Base-by-base conservation (phyloP, 306 rosid species). In the Notholithocarpus densiflorus region DNA sequence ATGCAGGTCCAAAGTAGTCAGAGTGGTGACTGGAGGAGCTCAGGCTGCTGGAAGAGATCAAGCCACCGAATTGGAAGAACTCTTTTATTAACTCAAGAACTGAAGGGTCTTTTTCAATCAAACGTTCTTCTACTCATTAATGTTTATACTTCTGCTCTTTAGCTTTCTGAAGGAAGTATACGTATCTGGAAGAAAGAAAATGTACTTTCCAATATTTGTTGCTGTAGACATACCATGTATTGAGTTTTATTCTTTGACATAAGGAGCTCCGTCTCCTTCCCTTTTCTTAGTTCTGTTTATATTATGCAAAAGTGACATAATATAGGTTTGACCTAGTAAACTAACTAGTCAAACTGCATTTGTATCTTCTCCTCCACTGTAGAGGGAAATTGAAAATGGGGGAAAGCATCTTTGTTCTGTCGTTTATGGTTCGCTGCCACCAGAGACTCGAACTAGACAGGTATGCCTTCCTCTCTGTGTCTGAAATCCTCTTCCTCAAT, bases 391-490 rank as follows among this genome's bases (percentile, higher is more conserved):
- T 79, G 96, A 93, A 81, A 83, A 56, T 37, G 86, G 77, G 62
- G 89, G 92, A 77, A 85, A 88, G 77, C 98, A 91, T 90, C 96
- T 90, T 73, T 95, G 99, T 79, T 95, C 98, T 2, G 92, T 95
- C 76, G 99, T 95, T 82, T 95, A 95, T 88, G 99, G 99, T 75
- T 92, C 99, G 17, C 87, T 95, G 64, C 99, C 99, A 40, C 98
- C 99, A 23, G 96, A 91, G 84, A 95, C 99, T 82, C 96, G 99
- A 84, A 95, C 99, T 19, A 87, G 96, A 80, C 98, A 95, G 96
- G 99, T 95, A 78, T 73, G 81, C 68, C 73, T 77, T 90, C 75
- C 80, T 76, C 62, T 73, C 70, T 72, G 14, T 64, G 53, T 77
- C 75, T 56, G 48, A 72, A 59, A 64, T 75, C 60, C 68, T 78